phyloP scores from a whole-genome alignment of 805 yeast genomes.

The Kodamaea kakaduensis region DNA sequence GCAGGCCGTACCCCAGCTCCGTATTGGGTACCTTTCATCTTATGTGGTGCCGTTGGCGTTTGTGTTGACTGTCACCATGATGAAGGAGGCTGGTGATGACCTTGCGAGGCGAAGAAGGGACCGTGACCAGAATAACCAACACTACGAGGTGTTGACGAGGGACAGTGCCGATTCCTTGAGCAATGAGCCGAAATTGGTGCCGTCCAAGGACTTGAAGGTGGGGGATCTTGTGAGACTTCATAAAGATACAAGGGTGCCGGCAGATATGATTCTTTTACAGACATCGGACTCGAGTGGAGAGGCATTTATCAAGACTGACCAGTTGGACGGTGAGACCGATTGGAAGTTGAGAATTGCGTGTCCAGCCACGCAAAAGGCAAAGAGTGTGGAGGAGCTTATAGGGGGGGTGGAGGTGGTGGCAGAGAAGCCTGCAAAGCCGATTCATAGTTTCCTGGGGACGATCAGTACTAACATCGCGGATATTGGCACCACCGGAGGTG shows the following conservation, averaged over 20 bases:
- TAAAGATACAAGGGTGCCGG: slow-evolving; percentile 87
- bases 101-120: slow-evolving; percentile 87
- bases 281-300: slow-evolving; percentile 74
- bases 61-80: slow-evolving; percentile 88
- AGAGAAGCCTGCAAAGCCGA: slow-evolving; percentile 79
- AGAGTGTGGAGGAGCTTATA: slow-evolving; percentile 46
- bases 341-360: slow-evolving; percentile 91
- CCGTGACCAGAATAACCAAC: slow-evolving; percentile 79
- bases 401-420: slow-evolving; percentile 56
- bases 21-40: slow-evolving; percentile 91
- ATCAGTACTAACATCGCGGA: slow-evolving; percentile 22
- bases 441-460: slow-evolving; percentile 78
- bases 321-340: slow-evolving; percentile 97
- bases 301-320: slow-evolving; percentile 93
- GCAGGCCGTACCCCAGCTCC: slow-evolving; percentile 80
- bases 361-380: slow-evolving; percentile 60
- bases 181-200: slow-evolving; percentile 24
- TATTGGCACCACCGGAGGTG: too few relatives aligned
- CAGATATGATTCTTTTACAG: slow-evolving; percentile 82
- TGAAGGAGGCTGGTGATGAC: slow-evolving; percentile 94
- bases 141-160: slow-evolving; percentile 60
- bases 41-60: slow-evolving; percentile 93
- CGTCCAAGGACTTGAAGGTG: slow-evolving; percentile 65
- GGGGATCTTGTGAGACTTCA: slow-evolving; percentile 81
- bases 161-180: slow-evolving; percentile 13